phyloP scores from a whole-genome alignment of 176 grass and related monocot genomes.

The Calamus simplicifolius region DNA sequence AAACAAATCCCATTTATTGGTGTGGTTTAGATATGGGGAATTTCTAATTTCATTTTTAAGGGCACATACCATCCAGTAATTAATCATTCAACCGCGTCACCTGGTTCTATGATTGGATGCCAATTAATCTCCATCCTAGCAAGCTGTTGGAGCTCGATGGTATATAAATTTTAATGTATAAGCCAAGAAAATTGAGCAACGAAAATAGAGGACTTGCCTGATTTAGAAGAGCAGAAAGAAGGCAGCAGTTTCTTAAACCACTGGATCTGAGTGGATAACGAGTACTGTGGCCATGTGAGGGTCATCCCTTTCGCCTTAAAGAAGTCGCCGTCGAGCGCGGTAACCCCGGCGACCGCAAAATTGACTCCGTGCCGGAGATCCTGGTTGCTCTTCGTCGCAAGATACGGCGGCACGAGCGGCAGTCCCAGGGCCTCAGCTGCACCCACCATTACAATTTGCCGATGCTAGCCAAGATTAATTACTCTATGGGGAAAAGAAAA shows the following conservation, averaged over 20 bases:
- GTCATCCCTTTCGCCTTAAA: conserved; percentile 44
- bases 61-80: too few species aligned
- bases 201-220: conserved; percentile 8
- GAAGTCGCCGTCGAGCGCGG: conserved; percentile 50
- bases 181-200: too few species aligned
- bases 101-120: too few species aligned
- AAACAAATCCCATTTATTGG: too few species aligned
- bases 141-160: background rate
- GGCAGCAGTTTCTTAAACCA: conserved; percentile 66
- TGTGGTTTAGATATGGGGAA: too few species aligned
- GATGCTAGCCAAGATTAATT: background rate
- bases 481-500: background rate
- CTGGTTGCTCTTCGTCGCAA: conserved; percentile 24
- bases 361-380: conserved; percentile 63
- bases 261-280: conserved; percentile 51
- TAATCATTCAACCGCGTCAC: too few species aligned
- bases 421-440: conserved; percentile 50
- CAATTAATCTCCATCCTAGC: too few species aligned
- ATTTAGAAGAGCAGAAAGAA: conserved; percentile 11
- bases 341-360: conserved; percentile 81
- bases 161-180: too few species aligned
- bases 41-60: too few species aligned
- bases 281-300: conserved; percentile 35
- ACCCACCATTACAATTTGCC: background rate
- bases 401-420: conserved; percentile 37